A percentile compares a stretch with the other conserved stretches of the same genome.
Conservation (phyloP, 257 asterid species). For the Echium plantagineum region DNA sequence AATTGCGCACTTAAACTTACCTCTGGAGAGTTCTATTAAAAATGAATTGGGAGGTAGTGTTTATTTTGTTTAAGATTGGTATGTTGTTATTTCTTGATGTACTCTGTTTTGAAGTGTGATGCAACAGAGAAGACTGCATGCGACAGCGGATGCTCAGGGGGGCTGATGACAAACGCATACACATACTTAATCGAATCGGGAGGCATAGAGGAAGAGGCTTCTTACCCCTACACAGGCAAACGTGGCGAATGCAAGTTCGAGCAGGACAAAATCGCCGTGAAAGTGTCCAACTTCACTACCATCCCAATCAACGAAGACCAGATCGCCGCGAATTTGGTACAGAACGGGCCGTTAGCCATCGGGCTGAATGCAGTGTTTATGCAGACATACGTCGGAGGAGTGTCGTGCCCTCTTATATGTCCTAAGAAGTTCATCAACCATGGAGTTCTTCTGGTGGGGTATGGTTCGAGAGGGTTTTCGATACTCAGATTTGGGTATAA, state of each 20-base stretch:
- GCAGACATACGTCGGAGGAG: conserved; percentile 86
- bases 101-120: conserved; percentile 3
- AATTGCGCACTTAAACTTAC: no score
- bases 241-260: conserved; percentile 51
- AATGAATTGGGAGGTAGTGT: no score
- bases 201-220: conserved; percentile 54
- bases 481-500: conserved; percentile 51
- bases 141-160: conserved; percentile 67
- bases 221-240: conserved; percentile 66
- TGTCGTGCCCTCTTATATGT: conserved; percentile 72
- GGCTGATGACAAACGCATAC: conserved; percentile 85
- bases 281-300: conserved; percentile 40
- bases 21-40: no score
- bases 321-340: conserved; percentile 60
- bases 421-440: conserved; percentile 49
- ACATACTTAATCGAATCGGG: conserved; percentile 60
- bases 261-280: conserved; percentile 39
- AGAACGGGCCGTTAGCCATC: conserved; percentile 75
- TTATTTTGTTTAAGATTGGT: background rate
- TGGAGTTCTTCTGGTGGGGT: conserved; percentile 73
- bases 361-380: conserved; percentile 75
- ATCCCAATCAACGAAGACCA: conserved; percentile 48
- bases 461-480: conserved; percentile 65
- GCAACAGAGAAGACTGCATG: conserved; percentile 43
- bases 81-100: background rate